A percentile compares a stretch with the other conserved stretches of the same genome.
These are phyloP conservation scores for Phaeosphaeriaceae sp. DNA, from an alignment of 2,329 filamentous ascomycete genomes.

Conservation along the genomic window DNA sequence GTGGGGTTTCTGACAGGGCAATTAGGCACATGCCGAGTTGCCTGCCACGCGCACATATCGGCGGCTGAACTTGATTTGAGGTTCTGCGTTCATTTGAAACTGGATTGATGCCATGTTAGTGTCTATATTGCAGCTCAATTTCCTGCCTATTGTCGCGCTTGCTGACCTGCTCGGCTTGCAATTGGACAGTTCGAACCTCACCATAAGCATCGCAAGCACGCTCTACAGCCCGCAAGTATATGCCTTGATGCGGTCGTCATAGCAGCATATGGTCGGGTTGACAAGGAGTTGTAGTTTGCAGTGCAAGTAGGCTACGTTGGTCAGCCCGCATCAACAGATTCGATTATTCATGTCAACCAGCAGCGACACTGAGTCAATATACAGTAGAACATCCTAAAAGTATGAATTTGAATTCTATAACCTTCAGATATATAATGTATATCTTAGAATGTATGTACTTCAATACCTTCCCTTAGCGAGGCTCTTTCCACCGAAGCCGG, in stretches of 20 bases:
- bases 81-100: neutral
- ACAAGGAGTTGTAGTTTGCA: too few species aligned
- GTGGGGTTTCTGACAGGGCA: conserved; percentile 1
- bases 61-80: neutral
- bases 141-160: neutral
- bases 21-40: conserved; percentile 5
- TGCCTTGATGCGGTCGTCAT: neutral
- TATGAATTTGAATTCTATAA: too few species aligned
- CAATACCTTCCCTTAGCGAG: conserved; percentile 6
- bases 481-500: neutral
- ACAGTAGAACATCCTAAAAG: too few species aligned
- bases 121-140: neutral
- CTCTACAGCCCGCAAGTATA: neutral
- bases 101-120: neutral
- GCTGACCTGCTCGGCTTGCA: neutral
- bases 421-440: too few species aligned
- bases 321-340: too few species aligned
- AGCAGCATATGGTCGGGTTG: neutral
- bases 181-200: neutral
- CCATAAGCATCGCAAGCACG: neutral
- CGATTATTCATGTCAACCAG: too few species aligned
- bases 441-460: neutral
- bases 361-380: too few species aligned
- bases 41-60: neutral
- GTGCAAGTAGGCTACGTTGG: too few species aligned